Evolutionary conservation across 1,284 basidiomycete genomes (phyloP), one percentile per base, ranked within the genome.

Genomic region (Tetrapyrgos nigripes): DNA sequence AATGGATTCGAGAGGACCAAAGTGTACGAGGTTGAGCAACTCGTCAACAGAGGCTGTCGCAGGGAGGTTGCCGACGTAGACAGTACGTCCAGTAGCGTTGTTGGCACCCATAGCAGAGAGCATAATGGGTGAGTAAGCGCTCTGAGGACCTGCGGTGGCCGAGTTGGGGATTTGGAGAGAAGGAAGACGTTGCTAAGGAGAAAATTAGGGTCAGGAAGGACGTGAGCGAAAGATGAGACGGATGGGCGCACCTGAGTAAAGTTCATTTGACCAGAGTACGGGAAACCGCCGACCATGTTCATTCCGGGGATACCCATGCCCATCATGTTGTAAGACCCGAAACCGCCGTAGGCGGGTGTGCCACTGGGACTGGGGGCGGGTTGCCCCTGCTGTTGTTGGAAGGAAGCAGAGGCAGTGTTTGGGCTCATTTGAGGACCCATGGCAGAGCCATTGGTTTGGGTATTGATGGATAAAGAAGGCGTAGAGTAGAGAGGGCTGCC

Each of bases 21-120:
- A 98, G 69, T 97, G 95, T 64, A 99, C 97, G 62, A 98, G 90
- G 74, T 96, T 98, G 69, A 98, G 90, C 26, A 99, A 87, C 75
- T 99, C 97, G 72, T 98, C 96, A 58, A 98, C 96, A 5, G 95
- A 96, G 0, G 97, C 96, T 23, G 94, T 94, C n/a, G 92, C 83
- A 14, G 97, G 97, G 44, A 99, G 85, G 76, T 97, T 98, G 65
- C 97, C 97, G 59, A 99, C 91, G 75, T 98, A 99, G 50, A 99
- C 96, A 0, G 97, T 99, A 58, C 97, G 92, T 9, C 92, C 93
- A 21, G 84, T 82, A 2, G 86, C 84, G 35, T 86, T 85, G 1
- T 90, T 86, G 1, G 88, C 73, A 29, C 76, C 75, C 27, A 73
- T 75, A 28, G 79, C 79, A 14, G 69, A 73, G 44, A 91, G 79